phyloP scores from a whole-genome alignment of 2,329 filamentous ascomycete genomes.

The Nemania serpens region DNA sequence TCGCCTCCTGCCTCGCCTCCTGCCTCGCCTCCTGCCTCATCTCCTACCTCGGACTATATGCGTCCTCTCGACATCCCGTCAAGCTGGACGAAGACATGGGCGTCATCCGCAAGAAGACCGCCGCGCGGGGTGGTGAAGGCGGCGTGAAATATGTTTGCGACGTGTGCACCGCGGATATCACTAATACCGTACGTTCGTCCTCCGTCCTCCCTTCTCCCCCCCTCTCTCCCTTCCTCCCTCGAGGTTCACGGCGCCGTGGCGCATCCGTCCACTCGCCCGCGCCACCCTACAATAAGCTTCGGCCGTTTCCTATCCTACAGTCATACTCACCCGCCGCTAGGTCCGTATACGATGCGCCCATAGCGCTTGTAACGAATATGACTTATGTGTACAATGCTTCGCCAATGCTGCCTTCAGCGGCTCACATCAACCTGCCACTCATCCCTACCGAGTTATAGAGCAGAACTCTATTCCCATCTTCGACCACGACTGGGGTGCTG shows the following conservation, averaged over 20 bases:
- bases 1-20: not conserved
- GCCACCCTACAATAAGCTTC: not conserved
- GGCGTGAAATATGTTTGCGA: constrained; percentile 97
- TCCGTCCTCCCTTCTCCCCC: not conserved
- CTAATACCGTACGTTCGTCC: constrained; percentile 75
- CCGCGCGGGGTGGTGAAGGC: constrained; percentile 80
- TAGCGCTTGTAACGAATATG: constrained; percentile 84
- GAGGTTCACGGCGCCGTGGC: not conserved
- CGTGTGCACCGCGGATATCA: constrained; percentile 94
- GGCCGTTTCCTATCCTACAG: not conserved
- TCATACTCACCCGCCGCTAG: constrained; percentile 49
- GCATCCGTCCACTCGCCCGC: not conserved
- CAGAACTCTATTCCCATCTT: constrained; percentile 99
- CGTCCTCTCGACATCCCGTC: not conserved
- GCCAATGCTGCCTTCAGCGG: constrained; percentile 78
- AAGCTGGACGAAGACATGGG: constrained; percentile 65
- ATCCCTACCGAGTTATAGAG: constrained; percentile 92
- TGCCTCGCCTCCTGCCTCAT: not conserved
- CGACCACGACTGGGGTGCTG: constrained; percentile 91
- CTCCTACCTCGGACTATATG: not conserved
- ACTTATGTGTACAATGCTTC: constrained; percentile 96
- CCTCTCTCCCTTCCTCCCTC: not conserved
- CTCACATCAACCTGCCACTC: constrained; percentile 83
- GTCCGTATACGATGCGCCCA: constrained; percentile 94
- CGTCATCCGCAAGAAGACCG: constrained; percentile 94